phyloP scores from a whole-genome alignment of 164 flowering plant genomes.

The Vitis rotundifolia region DNA sequence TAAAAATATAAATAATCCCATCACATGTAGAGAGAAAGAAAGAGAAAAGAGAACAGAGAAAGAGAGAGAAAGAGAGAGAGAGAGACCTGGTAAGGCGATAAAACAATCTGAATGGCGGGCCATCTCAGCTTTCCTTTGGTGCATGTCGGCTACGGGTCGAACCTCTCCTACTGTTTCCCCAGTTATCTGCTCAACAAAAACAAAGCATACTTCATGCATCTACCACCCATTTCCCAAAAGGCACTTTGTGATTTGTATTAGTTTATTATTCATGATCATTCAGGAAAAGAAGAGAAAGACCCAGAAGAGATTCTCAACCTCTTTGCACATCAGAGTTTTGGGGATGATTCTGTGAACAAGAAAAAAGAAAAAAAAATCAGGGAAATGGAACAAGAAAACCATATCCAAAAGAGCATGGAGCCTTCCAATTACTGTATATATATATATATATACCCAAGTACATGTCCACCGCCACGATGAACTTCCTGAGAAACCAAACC shows the following conservation, averaged over 20 bases:
- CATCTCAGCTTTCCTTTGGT: conserved; percentile 70
- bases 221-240: neutral
- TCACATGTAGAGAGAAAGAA: neutral
- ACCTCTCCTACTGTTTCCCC: conserved; percentile 70
- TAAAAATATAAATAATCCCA: neutral
- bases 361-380: conserved; percentile 1
- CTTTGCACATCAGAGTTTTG: conserved; percentile 47
- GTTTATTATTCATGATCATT: too few species aligned
- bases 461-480: conserved; percentile 52
- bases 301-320: conserved; percentile 29
- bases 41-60: neutral
- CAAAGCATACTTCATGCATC: neutral
- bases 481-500: conserved; percentile 45
- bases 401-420: neutral
- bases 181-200: conserved; percentile 35
- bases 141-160: conserved; percentile 57
- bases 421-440: too few species aligned
- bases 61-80: conserved; percentile 3
- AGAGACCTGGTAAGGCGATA: conserved; percentile 59
- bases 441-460: conserved; percentile 41
- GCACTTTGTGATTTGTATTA: too few species aligned
- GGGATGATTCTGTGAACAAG: conserved; percentile 46
- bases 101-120: conserved; percentile 60
- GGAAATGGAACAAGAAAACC: neutral
- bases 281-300: neutral